Evolutionary conservation across 257 asterid species (phyloP), one percentile per base, ranked within the genome.

Genomic region (Verbascum thapsus): DNA sequence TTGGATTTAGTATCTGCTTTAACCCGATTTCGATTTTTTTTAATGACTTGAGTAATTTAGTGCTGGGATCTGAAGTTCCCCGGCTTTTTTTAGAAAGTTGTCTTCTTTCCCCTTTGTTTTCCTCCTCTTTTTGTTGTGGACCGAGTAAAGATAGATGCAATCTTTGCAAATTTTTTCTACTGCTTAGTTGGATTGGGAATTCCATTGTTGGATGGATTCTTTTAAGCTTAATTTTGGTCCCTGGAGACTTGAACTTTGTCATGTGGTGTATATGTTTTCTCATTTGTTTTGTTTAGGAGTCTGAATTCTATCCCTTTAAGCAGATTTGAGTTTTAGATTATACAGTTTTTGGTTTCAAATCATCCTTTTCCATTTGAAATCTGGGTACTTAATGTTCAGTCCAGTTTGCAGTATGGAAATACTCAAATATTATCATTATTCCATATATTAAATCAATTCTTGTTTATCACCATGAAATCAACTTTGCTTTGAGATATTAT

Each of bases 11-110:
- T 26, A 26, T 26, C 32, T 26, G 5, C 39, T 56, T 39, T 35
- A 72, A 37, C 54, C 53, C 63, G 40, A n/a, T 19, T 53, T 65
- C 40, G 44, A 66, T 39, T 15, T 30, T 50, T 51, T 47, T 62
- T 10, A 10, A 19, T 37, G 10, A n/a, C 48, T 32, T 19, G 19
- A 18, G 15, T 13, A 10, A 6, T n/a, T 37, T 65, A 7, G 5
- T 13, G 15, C 17, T 12, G 54, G 64, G 74, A 44, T 69, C 53
- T 53, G 47, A 61, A 45, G n/a, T 34, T 20, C 1, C 38, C 1
- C 38, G 61, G 67, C 61, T 13, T 26, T 67, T 39, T 17, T 15
- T 3, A 18, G 7, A 12, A 18, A 30, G 23, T 58, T 58, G 35
- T 57, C 22, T 7, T 35, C 19, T 57, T 51, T 56, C 38, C n/a